A percentile compares a stretch with the other conserved stretches of the same genome.
These are phyloP conservation scores for Nemania sp. DNA, from an alignment of 2,329 filamentous ascomycete species.

Conservation along the genomic window DNA sequence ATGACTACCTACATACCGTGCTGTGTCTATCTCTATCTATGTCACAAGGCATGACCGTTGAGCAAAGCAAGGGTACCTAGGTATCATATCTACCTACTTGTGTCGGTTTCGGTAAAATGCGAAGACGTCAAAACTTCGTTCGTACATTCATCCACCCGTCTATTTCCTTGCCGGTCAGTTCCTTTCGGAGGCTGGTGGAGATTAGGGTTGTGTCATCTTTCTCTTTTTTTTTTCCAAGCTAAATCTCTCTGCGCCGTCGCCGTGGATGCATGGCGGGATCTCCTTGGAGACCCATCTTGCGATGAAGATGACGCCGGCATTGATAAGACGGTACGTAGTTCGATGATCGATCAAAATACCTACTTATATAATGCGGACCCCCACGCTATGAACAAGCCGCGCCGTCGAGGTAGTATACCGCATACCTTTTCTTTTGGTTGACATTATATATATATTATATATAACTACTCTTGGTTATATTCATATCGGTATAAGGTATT, in stretches of 20 bases:
- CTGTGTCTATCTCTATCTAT: not conserved
- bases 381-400: conserved; percentile 19
- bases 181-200: conserved; percentile 1
- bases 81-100: no score
- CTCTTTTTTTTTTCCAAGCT: conserved; percentile 1
- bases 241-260: conserved; percentile 2
- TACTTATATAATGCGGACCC: conserved; percentile 20
- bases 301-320: conserved; percentile 8
- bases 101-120: conserved; percentile 17
- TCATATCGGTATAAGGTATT: conserved; percentile 2
- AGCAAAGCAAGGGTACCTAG: conserved; percentile 4
- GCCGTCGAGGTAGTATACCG: not conserved
- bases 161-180: not conserved
- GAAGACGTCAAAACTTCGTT: conserved; percentile 4
- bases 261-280: conserved; percentile 7
- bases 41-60: not conserved
- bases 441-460: conserved; percentile 11
- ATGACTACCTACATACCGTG: conserved; percentile 12
- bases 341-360: not conserved
- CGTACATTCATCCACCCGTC: not conserved
- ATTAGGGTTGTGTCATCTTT: not conserved
- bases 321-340: not conserved
- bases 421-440: not conserved
- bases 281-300: conserved; percentile 1
- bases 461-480: conserved; percentile 4